phyloP scores from a whole-genome alignment of 164 flowering plant species.

The Houttuynia cordata region DNA sequence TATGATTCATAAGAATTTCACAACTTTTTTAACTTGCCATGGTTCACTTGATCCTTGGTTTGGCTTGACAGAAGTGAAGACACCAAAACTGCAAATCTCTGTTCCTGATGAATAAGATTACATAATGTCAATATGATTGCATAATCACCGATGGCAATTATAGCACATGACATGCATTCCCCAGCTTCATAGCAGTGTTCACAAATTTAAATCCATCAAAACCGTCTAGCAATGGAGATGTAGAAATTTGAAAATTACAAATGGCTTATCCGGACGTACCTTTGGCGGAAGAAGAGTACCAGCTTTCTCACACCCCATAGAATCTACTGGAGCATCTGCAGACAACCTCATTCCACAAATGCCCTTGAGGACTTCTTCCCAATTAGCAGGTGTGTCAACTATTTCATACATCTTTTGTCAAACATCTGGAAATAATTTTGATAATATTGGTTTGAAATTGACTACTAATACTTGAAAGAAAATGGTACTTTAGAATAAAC shows the following conservation, averaged over 20 bases:
- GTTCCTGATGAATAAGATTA: slow-evolving; percentile 39
- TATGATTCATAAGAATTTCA: not conserved
- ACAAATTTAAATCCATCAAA: not conserved
- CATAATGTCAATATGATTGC: too few species aligned
- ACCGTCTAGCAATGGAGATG: not conserved
- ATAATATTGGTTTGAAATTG: not conserved
- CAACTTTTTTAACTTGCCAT: slow-evolving; percentile 53
- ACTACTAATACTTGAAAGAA: not conserved
- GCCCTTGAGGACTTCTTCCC: slow-evolving; percentile 83
- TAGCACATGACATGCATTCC: too few species aligned
- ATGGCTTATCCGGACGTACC: slow-evolving; percentile 30
- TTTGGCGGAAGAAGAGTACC: slow-evolving; percentile 76
- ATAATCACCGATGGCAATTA: too few species aligned
- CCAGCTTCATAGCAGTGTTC: too few species aligned
- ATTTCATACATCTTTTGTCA: not conserved
- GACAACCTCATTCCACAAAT: slow-evolving; percentile 75
- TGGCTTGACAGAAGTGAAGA: slow-evolving; percentile 97
- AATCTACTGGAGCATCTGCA: slow-evolving; percentile 93
- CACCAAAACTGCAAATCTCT: slow-evolving; percentile 80
- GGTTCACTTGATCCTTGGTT: slow-evolving; percentile 86
- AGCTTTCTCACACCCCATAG: slow-evolving; percentile 97
- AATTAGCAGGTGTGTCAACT: slow-evolving; percentile 61
- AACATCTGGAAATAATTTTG: not conserved
- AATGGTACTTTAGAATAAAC: not conserved
- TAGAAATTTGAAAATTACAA: not conserved